phyloP scores from a whole-genome alignment of 371 early-diverging fungal genomes.

The Lichtheimia corymbifera region DNA sequence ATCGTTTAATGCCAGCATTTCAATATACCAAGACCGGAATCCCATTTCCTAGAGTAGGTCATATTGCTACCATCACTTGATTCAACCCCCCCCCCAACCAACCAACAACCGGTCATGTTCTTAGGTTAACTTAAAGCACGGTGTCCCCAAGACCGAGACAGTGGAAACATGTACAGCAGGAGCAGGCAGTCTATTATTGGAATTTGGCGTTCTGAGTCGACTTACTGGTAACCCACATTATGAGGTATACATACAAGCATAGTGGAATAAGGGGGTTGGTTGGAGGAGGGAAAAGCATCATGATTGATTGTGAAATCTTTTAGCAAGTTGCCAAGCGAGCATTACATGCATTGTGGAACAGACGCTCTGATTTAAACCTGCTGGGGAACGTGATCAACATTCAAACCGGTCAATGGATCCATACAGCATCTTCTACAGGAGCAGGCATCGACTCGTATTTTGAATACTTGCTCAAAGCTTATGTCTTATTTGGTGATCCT shows the following conservation, averaged over 20 bases:
- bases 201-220: conserved; percentile 91
- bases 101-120: background rate
- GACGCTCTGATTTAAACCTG: conserved; percentile 73
- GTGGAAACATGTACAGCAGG: conserved; percentile 90
- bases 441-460: conserved; percentile 94
- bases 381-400: conserved; percentile 87
- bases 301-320: background rate
- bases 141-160: conserved; percentile 71
- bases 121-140: conserved; percentile 75
- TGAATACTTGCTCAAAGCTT: conserved; percentile 91
- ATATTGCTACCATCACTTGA: background rate
- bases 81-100: background rate
- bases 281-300: background rate
- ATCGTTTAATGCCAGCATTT: conserved; percentile 91
- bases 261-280: background rate
- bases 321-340: conserved; percentile 74
- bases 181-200: conserved; percentile 91
- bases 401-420: conserved; percentile 71
- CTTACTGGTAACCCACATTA: conserved; percentile 76
- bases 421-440: conserved; percentile 75
- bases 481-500: conserved; percentile 83
- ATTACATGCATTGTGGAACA: conserved; percentile 73
- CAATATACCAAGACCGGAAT: conserved; percentile 77
- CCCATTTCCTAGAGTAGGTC: conserved; percentile 81
- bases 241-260: conserved; percentile 52